Percentiles rank a stretch among this genome's conserved stretches.
These are phyloP conservation scores for Neopestalotiopsis clavispora DNA, from an alignment of 2,329 filamentous ascomycete genomes.

Conservation along the genomic window DNA sequence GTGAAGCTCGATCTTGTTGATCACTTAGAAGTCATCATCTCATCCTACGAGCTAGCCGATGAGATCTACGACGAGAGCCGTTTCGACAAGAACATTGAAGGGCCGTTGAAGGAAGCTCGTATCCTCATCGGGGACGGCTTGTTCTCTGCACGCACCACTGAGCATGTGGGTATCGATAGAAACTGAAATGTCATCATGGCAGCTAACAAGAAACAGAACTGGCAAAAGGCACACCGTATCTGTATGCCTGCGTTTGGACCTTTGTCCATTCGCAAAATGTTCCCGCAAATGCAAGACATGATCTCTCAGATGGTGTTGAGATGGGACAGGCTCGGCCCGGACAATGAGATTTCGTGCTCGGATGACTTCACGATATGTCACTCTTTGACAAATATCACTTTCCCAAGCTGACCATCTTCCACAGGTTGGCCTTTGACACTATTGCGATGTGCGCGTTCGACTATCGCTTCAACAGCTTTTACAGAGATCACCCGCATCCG, in stretches of 20 bases:
- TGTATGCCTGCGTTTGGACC: slow-evolving; percentile 60
- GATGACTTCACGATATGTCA: slow-evolving; percentile 59
- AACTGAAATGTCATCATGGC: background rate
- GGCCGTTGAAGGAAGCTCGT: background rate
- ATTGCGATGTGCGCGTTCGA: slow-evolving; percentile 64
- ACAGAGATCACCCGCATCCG: slow-evolving; percentile 60
- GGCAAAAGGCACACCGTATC: slow-evolving; percentile 58
- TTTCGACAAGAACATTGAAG: slow-evolving; percentile 5
- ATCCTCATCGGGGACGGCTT: slow-evolving; percentile 1
- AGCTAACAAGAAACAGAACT: slow-evolving; percentile 36
- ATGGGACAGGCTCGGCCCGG: slow-evolving; percentile 50
- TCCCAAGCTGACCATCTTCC: background rate
- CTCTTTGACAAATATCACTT: background rate
- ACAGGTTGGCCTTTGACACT: slow-evolving; percentile 63
- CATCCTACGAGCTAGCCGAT: slow-evolving; percentile 5
- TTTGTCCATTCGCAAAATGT: slow-evolving; percentile 58
- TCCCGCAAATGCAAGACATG: slow-evolving; percentile 34
- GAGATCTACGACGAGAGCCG: slow-evolving; percentile 9
- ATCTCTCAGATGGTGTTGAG: slow-evolving; percentile 49
- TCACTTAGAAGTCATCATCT: background rate
- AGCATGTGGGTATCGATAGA: background rate
- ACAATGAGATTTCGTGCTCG: slow-evolving; percentile 53
- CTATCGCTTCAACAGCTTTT: slow-evolving; percentile 64
- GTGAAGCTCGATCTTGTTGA: slow-evolving; percentile 12
- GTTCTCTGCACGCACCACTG: background rate